phyloP scores from a whole-genome alignment of 2,329 filamentous ascomycete genomes.

The Camillea tinctor region DNA sequence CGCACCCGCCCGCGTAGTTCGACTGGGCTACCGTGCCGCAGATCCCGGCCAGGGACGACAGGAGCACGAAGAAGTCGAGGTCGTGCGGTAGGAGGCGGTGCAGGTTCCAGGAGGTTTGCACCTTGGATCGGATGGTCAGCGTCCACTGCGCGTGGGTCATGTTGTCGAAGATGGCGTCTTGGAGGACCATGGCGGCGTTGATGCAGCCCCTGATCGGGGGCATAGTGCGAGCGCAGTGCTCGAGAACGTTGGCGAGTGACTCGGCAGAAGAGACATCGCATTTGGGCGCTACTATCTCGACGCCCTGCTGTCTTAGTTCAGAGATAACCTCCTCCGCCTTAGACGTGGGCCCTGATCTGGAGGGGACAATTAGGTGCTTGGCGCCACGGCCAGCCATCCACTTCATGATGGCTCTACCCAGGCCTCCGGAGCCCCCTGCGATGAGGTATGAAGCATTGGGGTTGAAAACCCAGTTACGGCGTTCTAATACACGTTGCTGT shows the following conservation, averaged over 20 bases:
- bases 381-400: slow-evolving; percentile 28
- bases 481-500: slow-evolving; percentile 21
- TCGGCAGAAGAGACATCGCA: slow-evolving; percentile 22
- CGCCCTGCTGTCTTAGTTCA: slow-evolving; percentile 11
- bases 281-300: slow-evolving; percentile 17
- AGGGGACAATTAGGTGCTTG: slow-evolving; percentile 24
- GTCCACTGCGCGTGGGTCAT: slow-evolving; percentile 28
- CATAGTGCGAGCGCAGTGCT: slow-evolving; percentile 17
- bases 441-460: slow-evolving; percentile 27
- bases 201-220: slow-evolving; percentile 42
- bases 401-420: slow-evolving; percentile 26
- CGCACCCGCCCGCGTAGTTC: slow-evolving; percentile 28
- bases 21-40: slow-evolving; percentile 23
- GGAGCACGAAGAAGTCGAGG: slow-evolving; percentile 29
- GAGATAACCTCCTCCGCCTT: slow-evolving; percentile 18
- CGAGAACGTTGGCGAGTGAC: slow-evolving; percentile 11
- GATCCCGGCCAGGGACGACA: slow-evolving; percentile 27
- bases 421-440: slow-evolving; percentile 29
- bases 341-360: slow-evolving; percentile 22
- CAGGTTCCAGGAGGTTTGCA: slow-evolving; percentile 21
- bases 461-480: slow-evolving; percentile 24
- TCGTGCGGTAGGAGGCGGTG: slow-evolving; percentile 20
- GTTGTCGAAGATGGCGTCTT: slow-evolving; percentile 29
- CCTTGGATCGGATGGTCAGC: slow-evolving; percentile 25
- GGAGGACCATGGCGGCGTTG: slow-evolving; percentile 42